A percentile compares a stretch with the other conserved stretches of the same genome.
phyloP scores from a whole-genome alignment of 495 filamentous ascomycete species.

The Neurospora tetrasperma region DNA sequence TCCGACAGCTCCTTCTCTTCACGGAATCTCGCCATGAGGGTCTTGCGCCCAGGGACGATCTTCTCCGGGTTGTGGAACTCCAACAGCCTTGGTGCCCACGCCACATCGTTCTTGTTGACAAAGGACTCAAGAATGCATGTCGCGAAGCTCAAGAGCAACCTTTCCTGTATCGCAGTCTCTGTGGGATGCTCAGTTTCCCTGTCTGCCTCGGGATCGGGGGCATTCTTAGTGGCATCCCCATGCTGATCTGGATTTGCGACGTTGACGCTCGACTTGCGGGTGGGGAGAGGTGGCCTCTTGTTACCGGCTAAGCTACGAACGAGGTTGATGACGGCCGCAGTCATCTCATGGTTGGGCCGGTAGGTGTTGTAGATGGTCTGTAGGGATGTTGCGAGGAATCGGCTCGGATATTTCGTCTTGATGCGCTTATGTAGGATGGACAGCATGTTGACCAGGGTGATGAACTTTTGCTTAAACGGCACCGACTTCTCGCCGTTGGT shows the following conservation, averaged over 20 bases:
- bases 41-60: constrained; percentile 44
- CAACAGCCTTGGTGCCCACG: constrained; percentile 63
- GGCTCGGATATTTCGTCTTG: constrained; percentile 80
- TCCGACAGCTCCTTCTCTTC: constrained; percentile 52
- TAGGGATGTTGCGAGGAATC: constrained; percentile 84
- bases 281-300: constrained; percentile 65
- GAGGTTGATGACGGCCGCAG: constrained; percentile 63
- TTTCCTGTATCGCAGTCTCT: constrained; percentile 52
- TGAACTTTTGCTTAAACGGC: constrained; percentile 48
- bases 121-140: constrained; percentile 80
- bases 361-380: constrained; percentile 66
- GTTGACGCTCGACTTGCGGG: constrained; percentile 53
- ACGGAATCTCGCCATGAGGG: constrained; percentile 50
- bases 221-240: constrained; percentile 40
- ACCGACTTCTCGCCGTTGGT: constrained; percentile 7
- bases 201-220: constrained; percentile 75
- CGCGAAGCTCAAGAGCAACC: constrained; percentile 74
- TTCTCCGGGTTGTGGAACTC: constrained; percentile 59
- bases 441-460: constrained; percentile 67
- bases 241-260: constrained; percentile 36
- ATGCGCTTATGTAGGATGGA: constrained; percentile 79
- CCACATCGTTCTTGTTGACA: constrained; percentile 53
- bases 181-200: constrained; percentile 40
- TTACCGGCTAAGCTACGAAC: constrained; percentile 62
- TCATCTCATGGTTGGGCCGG: constrained; percentile 51